Conservation (phyloP, 2,329 filamentous ascomycete genomes). For the Trichoderma harzianum region DNA sequence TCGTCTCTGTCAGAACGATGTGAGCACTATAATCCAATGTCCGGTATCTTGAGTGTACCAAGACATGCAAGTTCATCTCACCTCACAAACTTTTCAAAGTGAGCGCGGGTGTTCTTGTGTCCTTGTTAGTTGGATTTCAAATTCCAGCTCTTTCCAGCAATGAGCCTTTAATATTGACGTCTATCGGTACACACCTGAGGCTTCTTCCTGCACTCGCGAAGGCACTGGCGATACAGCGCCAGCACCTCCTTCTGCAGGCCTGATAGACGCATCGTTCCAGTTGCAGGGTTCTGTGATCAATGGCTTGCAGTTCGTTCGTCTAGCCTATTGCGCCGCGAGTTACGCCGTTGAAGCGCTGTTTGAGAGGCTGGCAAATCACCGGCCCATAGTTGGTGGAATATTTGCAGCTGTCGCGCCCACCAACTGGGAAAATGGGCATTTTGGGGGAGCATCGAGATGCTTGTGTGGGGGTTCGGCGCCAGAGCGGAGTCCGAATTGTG, state of each 20-base stretch:
- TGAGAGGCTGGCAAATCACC: background rate
- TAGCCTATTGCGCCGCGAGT: background rate
- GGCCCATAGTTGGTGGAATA: constrained; percentile 12
- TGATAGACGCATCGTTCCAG: constrained; percentile 53
- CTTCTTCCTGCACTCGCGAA: constrained; percentile 79
- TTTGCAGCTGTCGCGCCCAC: background rate
- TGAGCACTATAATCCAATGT: background rate
- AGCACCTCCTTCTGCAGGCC: constrained; percentile 90
- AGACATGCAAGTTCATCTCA: constrained; percentile 33
- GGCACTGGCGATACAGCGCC: constrained; percentile 78
- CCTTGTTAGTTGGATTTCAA: background rate
- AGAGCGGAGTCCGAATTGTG: constrained; percentile 4
- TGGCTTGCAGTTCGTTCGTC: background rate
- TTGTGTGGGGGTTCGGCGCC: constrained; percentile 9
- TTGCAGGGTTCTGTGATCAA: background rate
- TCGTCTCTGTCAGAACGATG: constrained; percentile 53
- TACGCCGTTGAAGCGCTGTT: background rate
- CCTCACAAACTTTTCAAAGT: constrained; percentile 65
- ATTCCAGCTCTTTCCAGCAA: background rate
- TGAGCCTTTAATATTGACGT: background rate
- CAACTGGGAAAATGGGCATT: background rate
- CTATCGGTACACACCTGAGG: constrained; percentile 54
- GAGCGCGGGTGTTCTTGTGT: constrained; percentile 50
- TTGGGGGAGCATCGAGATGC: background rate
- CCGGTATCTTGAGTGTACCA: background rate